phyloP scores from a whole-genome alignment of 2,329 filamentous ascomycete genomes.

The Bipolaris cookei region DNA sequence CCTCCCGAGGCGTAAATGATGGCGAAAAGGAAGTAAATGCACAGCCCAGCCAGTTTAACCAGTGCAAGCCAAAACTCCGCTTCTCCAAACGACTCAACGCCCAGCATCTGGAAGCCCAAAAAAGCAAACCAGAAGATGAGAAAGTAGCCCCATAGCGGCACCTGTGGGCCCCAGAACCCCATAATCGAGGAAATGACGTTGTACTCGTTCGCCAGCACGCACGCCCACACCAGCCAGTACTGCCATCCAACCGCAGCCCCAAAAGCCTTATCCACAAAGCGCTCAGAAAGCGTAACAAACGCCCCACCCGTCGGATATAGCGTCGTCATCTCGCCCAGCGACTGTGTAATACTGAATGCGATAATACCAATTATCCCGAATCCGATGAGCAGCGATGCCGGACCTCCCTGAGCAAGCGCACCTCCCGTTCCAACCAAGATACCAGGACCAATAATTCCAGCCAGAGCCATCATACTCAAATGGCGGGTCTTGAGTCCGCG shows the following conservation, averaged over 20 bases:
- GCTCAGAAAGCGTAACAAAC: conserved; percentile 72
- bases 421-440: conserved; percentile 74
- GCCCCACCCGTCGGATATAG: conserved; percentile 74
- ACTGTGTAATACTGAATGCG: conserved; percentile 72
- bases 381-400: conserved; percentile 74
- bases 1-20: conserved; percentile 49
- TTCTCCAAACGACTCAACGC: conserved; percentile 52
- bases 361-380: conserved; percentile 77
- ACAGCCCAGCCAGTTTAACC: conserved; percentile 49
- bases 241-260: conserved; percentile 42
- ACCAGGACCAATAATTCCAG: conserved; percentile 69
- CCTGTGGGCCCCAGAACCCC: conserved; percentile 66
- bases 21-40: conserved; percentile 50
- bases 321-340: conserved; percentile 75
- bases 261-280: conserved; percentile 56
- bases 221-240: conserved; percentile 64
- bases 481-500: conserved; percentile 72
- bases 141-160: conserved; percentile 52
- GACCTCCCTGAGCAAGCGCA: conserved; percentile 71
- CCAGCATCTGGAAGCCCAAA: conserved; percentile 49
- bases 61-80: conserved; percentile 53
- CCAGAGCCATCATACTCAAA: conserved; percentile 62
- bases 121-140: conserved; percentile 52
- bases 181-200: conserved; percentile 72
- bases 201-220: conserved; percentile 73